Percentiles rank a stretch among this genome's conserved stretches.
phyloP scores from a whole-genome alignment of 768 basidiomycete genomes.

The Hebeloma cylindrosporum region DNA sequence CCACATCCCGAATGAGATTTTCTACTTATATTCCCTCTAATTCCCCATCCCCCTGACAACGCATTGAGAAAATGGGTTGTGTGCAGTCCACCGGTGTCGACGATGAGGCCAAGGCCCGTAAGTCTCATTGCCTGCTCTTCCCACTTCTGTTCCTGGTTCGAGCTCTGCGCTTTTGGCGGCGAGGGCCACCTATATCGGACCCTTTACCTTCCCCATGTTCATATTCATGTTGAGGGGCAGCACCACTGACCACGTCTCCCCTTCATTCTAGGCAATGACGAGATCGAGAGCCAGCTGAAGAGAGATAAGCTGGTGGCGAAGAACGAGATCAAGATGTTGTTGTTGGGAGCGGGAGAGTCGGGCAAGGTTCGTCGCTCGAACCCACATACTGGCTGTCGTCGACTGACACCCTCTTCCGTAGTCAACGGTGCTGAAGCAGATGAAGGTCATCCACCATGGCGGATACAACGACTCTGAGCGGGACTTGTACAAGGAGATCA shows the following conservation, averaged over 20 bases:
- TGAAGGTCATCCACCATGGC: conserved; percentile 95
- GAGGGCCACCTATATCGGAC: neutral
- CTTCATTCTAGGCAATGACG: conserved; percentile 69
- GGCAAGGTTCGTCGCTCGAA: conserved; percentile 87
- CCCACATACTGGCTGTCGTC: too few species aligned
- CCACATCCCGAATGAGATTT: too few species aligned
- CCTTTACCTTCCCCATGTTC: neutral
- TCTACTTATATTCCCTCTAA: too few species aligned
- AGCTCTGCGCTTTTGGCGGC: neutral
- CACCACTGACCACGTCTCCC: conserved; percentile 1
- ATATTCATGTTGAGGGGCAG: neutral
- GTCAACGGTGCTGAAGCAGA: conserved; percentile 94
- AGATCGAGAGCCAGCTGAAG: conserved; percentile 92
- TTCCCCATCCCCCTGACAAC: too few species aligned
- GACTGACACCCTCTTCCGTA: too few species aligned
- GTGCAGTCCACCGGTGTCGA: conserved; percentile 69
- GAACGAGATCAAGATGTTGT: conserved; percentile 95
- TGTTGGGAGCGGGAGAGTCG: conserved; percentile 95
- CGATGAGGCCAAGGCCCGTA: conserved; percentile 81
- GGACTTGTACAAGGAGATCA: conserved; percentile 94
- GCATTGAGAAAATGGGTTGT: conserved; percentile 78
- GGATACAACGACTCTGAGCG: conserved; percentile 87
- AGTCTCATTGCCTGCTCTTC: conserved; percentile 33
- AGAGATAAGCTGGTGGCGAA: conserved; percentile 84
- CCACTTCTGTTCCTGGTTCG: neutral